phyloP scores from a whole-genome alignment of 2,329 filamentous ascomycete genomes.

The Paecilomyces niveus region DNA sequence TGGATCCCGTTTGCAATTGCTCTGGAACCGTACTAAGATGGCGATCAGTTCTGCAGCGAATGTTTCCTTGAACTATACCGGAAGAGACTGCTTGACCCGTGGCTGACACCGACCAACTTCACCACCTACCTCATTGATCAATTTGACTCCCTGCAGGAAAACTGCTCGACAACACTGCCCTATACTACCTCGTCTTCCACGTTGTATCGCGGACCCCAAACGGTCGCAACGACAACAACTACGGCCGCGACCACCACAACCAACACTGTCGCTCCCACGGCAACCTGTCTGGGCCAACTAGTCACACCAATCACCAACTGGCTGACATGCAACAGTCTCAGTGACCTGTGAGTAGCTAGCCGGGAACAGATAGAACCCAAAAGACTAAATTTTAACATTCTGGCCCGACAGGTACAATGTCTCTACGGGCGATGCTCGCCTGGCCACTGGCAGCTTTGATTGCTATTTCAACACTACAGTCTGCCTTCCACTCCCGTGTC shows the following conservation, averaged over 20 bases:
- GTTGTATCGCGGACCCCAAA: not conserved
- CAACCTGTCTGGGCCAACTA: slow-evolving; percentile 13
- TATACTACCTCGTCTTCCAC: slow-evolving; percentile 5
- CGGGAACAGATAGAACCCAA: too few species aligned
- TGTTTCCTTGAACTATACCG: slow-evolving; percentile 12
- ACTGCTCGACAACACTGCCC: slow-evolving; percentile 11
- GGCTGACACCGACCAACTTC: slow-evolving; percentile 9
- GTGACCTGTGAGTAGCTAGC: not conserved
- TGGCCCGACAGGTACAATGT: not conserved
- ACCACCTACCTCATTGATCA: slow-evolving; percentile 10
- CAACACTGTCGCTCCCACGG: slow-evolving; percentile 1
- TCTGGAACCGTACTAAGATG: too few species aligned
- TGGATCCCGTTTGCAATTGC: too few species aligned
- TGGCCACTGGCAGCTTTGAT: not conserved
- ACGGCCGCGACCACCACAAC: slow-evolving; percentile 2
- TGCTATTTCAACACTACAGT: not conserved
- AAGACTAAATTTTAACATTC: too few species aligned
- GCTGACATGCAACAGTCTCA: not conserved
- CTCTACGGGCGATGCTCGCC: not conserved
- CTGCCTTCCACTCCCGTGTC: not conserved
- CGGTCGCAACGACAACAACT: slow-evolving; percentile 2
- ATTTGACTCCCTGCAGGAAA: slow-evolving; percentile 9
- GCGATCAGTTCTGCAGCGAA: slow-evolving; percentile 5
- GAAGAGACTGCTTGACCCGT: slow-evolving; percentile 11
- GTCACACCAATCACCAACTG: slow-evolving; percentile 1